Evolutionary conservation across 768 basidiomycete species (phyloP).

Genomic region (Kwoniella europaea): DNA sequence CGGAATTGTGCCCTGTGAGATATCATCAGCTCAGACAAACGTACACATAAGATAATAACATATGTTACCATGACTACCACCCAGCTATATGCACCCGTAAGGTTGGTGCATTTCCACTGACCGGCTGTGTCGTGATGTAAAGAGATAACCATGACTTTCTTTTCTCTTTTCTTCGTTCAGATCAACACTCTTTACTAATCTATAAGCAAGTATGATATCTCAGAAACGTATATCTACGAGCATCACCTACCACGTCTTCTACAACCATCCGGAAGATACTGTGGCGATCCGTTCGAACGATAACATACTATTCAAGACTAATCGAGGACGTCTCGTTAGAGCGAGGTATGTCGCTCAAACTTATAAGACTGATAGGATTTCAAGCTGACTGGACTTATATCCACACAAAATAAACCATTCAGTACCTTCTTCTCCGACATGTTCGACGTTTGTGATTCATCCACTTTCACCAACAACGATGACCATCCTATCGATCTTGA

Average conservation of each 20-base stretch:
- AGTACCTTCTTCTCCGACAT: slow-evolving; percentile 11
- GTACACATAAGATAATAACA: no score
- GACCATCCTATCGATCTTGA: slow-evolving; percentile 10
- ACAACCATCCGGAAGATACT: not conserved
- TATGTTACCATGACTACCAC: no score
- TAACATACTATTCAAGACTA: not conserved
- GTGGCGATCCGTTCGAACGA: not conserved
- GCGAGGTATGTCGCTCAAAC: not conserved
- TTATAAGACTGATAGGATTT: not conserved
- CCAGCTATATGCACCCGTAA: no score
- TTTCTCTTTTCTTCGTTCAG: no score
- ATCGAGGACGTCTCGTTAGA: not conserved
- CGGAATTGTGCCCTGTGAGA: not conserved
- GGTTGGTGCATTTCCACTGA: no score
- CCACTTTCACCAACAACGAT: not conserved
- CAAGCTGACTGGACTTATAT: not conserved
- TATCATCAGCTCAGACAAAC: not conserved
- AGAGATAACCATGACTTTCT: no score
- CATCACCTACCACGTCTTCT: not conserved
- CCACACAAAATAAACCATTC: not conserved
- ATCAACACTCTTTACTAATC: no score
- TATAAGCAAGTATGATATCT: not conserved
- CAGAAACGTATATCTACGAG: not conserved
- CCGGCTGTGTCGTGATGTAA: no score
- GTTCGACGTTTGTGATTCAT: not conserved